Base-by-base conservation (phyloP, 2,329 filamentous ascomycete species). In the Aspergillus sclerotialis region DNA sequence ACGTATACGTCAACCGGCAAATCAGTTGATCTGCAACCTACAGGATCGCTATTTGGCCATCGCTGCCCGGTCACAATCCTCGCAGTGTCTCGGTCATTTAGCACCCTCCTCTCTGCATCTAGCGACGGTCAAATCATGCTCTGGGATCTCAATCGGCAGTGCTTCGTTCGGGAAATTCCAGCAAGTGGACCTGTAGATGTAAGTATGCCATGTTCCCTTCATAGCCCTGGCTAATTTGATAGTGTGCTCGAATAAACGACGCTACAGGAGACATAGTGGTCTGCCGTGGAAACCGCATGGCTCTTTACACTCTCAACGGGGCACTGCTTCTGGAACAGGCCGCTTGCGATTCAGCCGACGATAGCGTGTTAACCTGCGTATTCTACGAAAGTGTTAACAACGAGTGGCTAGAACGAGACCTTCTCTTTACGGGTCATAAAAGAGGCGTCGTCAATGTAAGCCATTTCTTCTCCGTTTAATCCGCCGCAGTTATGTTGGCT, bases 381-480 rank as follows among this genome's bases (percentile, higher is more conserved):
- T 94, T 94, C 59, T 96, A 96, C 62, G 89, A 96, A 58, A 90
- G 90, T 0, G 75, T 80, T 0, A 83, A 82, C 2, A 92, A 88
- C 48, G 92, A 96, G 62, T 96, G 89, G 86, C 70, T 94, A 3
- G 86, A 93, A 61, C 81, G 82, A 35, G 81, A 82, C 40, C 69
- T 98, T 28, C 68, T 96, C 24, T 89, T 98, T 44, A 96, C 90
- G 0, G 92, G 92, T 0, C 92, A 96, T 56, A 73, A 77, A 43
- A 72, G 80, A 33, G 92, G 92, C 0, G 73, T 88, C 10, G 89
- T 94, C 21, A 94, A 94, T 50, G 78, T 62, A 40, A 47, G 55
- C 45, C 7, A 13, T 27, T 23, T 36, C 11, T 16, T 32, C 5
- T 11, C n/a, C 11, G 9, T 21, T 3, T 5, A 8, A 7, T 8